Percentiles rank a stretch among this genome's conserved stretches.
Evolutionary conservation across 768 basidiomycete species (phyloP).

Genomic region (Strobilomyces dryophilus): DNA sequence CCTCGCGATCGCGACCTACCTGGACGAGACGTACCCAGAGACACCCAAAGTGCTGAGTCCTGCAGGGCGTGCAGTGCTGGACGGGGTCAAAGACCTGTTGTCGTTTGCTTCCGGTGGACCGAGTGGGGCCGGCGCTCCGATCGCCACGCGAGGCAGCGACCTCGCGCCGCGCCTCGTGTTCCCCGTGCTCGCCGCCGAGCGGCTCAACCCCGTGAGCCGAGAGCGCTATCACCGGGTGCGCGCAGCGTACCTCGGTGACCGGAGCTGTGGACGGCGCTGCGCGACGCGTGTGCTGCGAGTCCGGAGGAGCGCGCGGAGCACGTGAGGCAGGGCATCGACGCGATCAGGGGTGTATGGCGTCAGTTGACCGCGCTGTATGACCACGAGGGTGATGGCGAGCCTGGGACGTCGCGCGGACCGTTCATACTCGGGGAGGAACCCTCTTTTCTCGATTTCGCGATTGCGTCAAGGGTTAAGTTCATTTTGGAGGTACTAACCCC

Average conservation of each 20-base stretch:
- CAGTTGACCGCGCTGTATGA: slow-evolving; percentile 14
- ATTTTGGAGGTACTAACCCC: slow-evolving; percentile 4
- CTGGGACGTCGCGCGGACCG: not conserved
- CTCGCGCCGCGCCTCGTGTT: slow-evolving; percentile 12
- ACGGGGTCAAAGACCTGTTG: slow-evolving; percentile 23
- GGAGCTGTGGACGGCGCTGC: slow-evolving; percentile 33
- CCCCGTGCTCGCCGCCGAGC: slow-evolving; percentile 20
- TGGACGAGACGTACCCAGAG: slow-evolving; percentile 37
- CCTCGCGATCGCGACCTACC: slow-evolving; percentile 43
- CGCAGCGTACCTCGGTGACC: slow-evolving; percentile 27
- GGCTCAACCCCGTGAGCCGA: slow-evolving; percentile 32
- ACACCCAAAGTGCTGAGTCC: slow-evolving; percentile 37
- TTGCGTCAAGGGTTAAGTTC: slow-evolving; percentile 20
- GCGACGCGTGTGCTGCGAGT: slow-evolving; percentile 16
- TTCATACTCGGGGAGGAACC: slow-evolving; percentile 16
- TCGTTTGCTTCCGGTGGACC: slow-evolving; percentile 5
- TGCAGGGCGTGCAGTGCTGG: slow-evolving; percentile 31
- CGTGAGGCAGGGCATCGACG: slow-evolving; percentile 5
- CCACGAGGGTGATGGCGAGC: not conserved
- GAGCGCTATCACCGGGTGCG: slow-evolving; percentile 39
- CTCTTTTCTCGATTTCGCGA: slow-evolving; percentile 16
- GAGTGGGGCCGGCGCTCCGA: not conserved
- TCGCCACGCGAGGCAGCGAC: not conserved
- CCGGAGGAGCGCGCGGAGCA: slow-evolving; percentile 27
- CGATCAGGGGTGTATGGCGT: slow-evolving; percentile 28